Evolutionary conservation across 2,329 filamentous ascomycete genomes (phyloP).

Genomic region (Hymenoscyphus occultus): DNA sequence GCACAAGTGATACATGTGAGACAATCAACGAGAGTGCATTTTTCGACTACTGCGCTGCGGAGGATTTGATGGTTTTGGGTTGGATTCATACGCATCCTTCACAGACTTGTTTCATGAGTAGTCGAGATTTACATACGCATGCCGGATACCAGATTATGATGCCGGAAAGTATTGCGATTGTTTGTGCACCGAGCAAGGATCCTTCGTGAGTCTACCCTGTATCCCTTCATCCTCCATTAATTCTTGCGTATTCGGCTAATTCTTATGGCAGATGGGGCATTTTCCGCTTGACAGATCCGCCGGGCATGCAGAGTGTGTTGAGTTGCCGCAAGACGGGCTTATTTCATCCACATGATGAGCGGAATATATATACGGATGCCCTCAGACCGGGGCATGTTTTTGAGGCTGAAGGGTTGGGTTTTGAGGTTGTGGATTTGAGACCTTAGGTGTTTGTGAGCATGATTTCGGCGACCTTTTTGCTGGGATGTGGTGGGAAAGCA

Average conservation of each 20-base stretch:
- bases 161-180: slow-evolving; percentile 92
- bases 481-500: background rate
- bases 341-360: slow-evolving; percentile 69
- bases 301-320: slow-evolving; percentile 81
- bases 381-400: slow-evolving; percentile 55
- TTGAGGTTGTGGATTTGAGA: slow-evolving; percentile 65
- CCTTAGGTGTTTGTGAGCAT: slow-evolving; percentile 18
- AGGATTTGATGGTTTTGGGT: slow-evolving; percentile 34
- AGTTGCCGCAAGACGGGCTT: slow-evolving; percentile 73
- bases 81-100: slow-evolving; percentile 99
- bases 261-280: slow-evolving; percentile 69
- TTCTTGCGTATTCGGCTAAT: slow-evolving; percentile 12
- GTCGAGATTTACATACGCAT: slow-evolving; percentile 88
- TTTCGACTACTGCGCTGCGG: slow-evolving; percentile 71
- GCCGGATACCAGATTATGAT: slow-evolving; percentile 95
- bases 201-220: slow-evolving; percentile 59
- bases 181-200: slow-evolving; percentile 80
- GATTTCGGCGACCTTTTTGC: slow-evolving; percentile 10
- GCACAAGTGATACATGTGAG: slow-evolving; percentile 91
- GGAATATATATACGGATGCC: slow-evolving; percentile 41
- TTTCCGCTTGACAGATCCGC: slow-evolving; percentile 90
- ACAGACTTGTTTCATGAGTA: slow-evolving; percentile 98
- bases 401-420: slow-evolving; percentile 54
- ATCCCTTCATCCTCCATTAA: background rate
- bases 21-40: slow-evolving; percentile 81